A percentile compares a stretch with the other conserved stretches of the same genome.
Conservation (phyloP, 139 green algal genomes). For the Picochlorum sp. region DNA sequence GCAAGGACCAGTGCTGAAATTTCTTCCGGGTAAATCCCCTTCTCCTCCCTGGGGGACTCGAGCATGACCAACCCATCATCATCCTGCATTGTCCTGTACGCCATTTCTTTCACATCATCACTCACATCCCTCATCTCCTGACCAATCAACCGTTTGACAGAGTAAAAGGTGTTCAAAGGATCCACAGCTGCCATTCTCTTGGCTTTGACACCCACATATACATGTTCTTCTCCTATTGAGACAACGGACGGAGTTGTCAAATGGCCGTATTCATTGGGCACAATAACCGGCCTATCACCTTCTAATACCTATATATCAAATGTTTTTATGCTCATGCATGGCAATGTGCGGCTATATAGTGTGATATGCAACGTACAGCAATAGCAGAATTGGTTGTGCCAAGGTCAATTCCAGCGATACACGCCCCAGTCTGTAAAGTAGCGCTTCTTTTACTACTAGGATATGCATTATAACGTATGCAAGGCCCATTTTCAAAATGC, state of each 20-base stretch:
- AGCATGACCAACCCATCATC: conserved; percentile 16
- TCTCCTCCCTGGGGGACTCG: conserved; percentile 5
- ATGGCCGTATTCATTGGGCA: conserved; percentile 45
- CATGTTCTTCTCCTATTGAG: conserved; percentile 27
- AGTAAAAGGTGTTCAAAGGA: conserved; percentile 68
- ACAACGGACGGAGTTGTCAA: conserved; percentile 69
- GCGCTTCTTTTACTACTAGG: neutral
- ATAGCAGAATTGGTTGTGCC: conserved; percentile 94
- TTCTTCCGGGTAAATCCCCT: conserved; percentile 63
- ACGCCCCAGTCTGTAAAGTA: neutral
- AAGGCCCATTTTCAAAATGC: neutral
- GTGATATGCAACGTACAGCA: conserved; percentile 33
- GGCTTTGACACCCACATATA: conserved; percentile 54
- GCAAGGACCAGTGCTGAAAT: conserved; percentile 52
- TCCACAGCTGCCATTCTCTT: conserved; percentile 22
- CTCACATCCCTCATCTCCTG: conserved; percentile 34
- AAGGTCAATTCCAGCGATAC: conserved; percentile 87
- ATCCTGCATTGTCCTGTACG: conserved; percentile 30
- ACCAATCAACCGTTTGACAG: conserved; percentile 83
- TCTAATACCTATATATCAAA: conserved; percentile 26
- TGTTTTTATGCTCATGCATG: neutral
- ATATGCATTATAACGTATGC: neutral
- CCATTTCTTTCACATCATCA: conserved; percentile 35
- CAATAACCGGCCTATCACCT: conserved; percentile 39
- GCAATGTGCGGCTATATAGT: neutral